Evolutionary conservation across 495 filamentous ascomycete species (phyloP).

Genomic region (Penicillium turbatum): DNA sequence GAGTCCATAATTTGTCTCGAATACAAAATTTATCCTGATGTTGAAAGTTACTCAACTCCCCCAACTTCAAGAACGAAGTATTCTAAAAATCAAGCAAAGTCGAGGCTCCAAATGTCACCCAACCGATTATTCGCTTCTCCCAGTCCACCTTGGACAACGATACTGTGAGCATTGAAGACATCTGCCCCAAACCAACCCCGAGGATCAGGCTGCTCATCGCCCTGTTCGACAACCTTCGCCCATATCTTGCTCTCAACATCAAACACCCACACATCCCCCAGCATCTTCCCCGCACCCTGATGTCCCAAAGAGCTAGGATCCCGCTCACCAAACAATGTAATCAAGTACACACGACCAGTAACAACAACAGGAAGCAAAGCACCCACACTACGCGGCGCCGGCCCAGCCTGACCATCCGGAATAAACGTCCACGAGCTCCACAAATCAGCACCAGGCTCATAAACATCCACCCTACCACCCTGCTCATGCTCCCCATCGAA

Average conservation of each 20-base stretch:
- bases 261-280: constrained; percentile 70
- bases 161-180: constrained; percentile 20
- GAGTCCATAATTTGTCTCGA: constrained; percentile 27
- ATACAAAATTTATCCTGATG: constrained; percentile 14
- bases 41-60: no score
- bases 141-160: constrained; percentile 49
- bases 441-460: constrained; percentile 26
- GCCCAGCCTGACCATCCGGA: constrained; percentile 41
- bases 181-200: constrained; percentile 47
- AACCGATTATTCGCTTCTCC: constrained; percentile 42
- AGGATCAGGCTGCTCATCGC: constrained; percentile 36
- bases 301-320: constrained; percentile 58
- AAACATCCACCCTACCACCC: constrained; percentile 62
- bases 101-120: constrained; percentile 43
- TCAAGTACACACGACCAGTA: no score
- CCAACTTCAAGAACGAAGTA: no score
- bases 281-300: constrained; percentile 63
- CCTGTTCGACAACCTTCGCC: constrained; percentile 47
- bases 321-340: constrained; percentile 63
- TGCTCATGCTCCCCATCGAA: constrained; percentile 62
- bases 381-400: constrained; percentile 43
- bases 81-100: not conserved
- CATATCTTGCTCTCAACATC: constrained; percentile 53
- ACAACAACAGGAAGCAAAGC: constrained; percentile 40
- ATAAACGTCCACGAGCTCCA: constrained; percentile 45